Conservation (phyloP, 352 stramenopile genomes). For the Phytopythium sindhum region DNA sequence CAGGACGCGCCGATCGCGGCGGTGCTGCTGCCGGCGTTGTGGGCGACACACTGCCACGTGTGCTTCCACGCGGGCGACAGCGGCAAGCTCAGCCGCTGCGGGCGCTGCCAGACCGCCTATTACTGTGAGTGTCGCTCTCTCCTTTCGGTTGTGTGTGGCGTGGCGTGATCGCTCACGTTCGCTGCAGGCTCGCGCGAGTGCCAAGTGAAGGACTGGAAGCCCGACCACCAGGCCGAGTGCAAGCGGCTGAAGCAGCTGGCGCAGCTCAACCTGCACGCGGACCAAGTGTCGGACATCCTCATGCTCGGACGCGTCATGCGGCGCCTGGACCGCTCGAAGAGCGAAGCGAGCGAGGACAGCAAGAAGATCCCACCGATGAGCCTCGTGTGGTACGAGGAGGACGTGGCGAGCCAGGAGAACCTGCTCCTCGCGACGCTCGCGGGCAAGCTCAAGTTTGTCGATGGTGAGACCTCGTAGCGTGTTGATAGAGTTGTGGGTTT, state of each 20-base stretch:
- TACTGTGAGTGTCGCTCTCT: conserved; percentile 46
- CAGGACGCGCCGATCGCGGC: conserved; percentile 22
- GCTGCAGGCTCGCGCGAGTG: conserved; percentile 50
- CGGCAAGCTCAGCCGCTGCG: conserved; percentile 46
- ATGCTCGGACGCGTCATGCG: conserved; percentile 52
- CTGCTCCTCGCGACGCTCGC: conserved; percentile 41
- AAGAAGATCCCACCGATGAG: conserved; percentile 12
- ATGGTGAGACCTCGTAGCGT: conserved; percentile 14
- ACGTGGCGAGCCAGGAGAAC: conserved; percentile 46
- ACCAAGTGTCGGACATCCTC: conserved; percentile 51
- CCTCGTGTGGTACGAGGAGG: conserved; percentile 57
- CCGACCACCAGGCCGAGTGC: conserved; percentile 65
- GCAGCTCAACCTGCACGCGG: conserved; percentile 24
- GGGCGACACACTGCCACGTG: conserved; percentile 53
- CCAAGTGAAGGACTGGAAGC: conserved; percentile 60
- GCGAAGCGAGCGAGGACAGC: neutral
- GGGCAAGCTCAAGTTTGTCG: conserved; percentile 51
- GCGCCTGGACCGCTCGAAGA: conserved; percentile 5
- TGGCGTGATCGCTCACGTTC: neutral
- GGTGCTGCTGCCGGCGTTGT: conserved; percentile 51
- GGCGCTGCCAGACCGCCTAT: conserved; percentile 43
- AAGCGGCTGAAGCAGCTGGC: conserved; percentile 35
- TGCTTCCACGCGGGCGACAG: conserved; percentile 37
- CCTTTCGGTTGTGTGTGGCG: neutral
- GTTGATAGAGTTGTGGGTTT: neutral